A percentile compares a stretch with the other conserved stretches of the same genome.
phyloP scores from a whole-genome alignment of 2,329 filamentous ascomycete species.

The Cercospora sp. region DNA sequence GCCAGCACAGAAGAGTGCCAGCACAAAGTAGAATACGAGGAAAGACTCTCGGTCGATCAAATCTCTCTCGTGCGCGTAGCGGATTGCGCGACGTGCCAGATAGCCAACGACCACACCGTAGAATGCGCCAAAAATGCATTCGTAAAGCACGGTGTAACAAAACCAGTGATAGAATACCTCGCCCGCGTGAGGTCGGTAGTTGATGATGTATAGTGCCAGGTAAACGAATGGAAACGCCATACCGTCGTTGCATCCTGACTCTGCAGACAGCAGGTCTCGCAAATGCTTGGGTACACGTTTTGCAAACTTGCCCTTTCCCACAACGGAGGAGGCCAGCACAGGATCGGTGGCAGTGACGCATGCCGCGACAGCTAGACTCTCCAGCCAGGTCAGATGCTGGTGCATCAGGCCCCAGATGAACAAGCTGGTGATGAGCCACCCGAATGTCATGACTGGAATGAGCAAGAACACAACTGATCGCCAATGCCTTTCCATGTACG shows the following conservation, averaged over 20 bases:
- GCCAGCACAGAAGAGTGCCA: conserved; percentile 92
- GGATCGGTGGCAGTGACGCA: conserved; percentile 98
- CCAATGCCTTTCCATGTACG: conserved; percentile 99
- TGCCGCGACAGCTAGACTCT: conserved; percentile 81
- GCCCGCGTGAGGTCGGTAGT: conserved; percentile 68
- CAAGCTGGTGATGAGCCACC: conserved; percentile 88
- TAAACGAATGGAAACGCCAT: conserved; percentile 99
- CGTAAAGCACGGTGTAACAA: conserved; percentile 86
- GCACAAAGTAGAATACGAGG: conserved; percentile 95
- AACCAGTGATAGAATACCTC: conserved; percentile 83
- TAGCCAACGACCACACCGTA: conserved; percentile 89
- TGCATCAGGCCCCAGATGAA: conserved; percentile 90
- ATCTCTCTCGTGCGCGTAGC: conserved; percentile 77
- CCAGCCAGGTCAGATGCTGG: conserved; percentile 77
- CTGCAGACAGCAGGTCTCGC: conserved; percentile 88
- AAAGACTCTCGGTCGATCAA: conserved; percentile 96
- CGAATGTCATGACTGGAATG: conserved; percentile 94
- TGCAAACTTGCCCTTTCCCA: conserved; percentile 98
- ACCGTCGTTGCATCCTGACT: conserved; percentile 98
- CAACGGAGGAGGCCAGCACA: conserved; percentile 93
- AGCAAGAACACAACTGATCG: conserved; percentile 84
- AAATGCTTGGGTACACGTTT: conserved; percentile 97
- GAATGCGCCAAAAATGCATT: conserved; percentile 88
- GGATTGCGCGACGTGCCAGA: conserved; percentile 85
- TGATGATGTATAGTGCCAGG: conserved; percentile 83